phyloP scores from a whole-genome alignment of 176 grass and related monocot genomes.

The Olyra latifolia region DNA sequence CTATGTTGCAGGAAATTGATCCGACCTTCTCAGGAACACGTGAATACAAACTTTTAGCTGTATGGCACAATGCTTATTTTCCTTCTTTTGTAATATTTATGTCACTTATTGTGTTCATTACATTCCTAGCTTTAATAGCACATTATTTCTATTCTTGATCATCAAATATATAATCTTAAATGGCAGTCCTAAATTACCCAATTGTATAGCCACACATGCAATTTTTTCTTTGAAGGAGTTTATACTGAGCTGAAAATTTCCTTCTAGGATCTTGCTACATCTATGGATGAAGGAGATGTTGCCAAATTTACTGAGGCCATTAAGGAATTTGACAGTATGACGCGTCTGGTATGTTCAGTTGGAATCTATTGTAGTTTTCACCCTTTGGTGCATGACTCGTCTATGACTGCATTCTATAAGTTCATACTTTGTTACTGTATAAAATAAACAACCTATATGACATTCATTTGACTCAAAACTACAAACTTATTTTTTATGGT shows the following conservation, averaged over 20 bases:
- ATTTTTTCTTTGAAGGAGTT: background rate
- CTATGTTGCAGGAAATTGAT: constrained; percentile 77
- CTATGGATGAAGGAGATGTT: constrained; percentile 96
- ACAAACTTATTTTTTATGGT: background rate
- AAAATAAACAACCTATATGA: background rate
- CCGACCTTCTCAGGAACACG: constrained; percentile 94
- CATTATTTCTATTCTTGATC: constrained; percentile 5
- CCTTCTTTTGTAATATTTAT: background rate
- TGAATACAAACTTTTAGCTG: constrained; percentile 94
- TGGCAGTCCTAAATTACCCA: background rate
- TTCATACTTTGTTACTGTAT: background rate
- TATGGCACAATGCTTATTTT: constrained; percentile 40
- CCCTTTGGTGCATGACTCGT: constrained; percentile 1
- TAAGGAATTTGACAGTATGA: constrained; percentile 98
- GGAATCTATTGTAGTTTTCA: constrained; percentile 10
- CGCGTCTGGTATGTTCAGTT: constrained; percentile 73
- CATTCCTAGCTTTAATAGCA: background rate
- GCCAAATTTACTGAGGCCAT: constrained; percentile 87
- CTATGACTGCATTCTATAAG: background rate
- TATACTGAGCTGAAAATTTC: background rate
- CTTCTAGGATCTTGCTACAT: constrained; percentile 81
- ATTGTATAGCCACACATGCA: background rate
- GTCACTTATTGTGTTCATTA: constrained; percentile 13
- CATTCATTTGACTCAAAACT: background rate
- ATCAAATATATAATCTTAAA: constrained; percentile 31